Base-by-base conservation (phyloP, 2,329 filamentous ascomycete genomes). In the Trichoderma endophyticum region DNA sequence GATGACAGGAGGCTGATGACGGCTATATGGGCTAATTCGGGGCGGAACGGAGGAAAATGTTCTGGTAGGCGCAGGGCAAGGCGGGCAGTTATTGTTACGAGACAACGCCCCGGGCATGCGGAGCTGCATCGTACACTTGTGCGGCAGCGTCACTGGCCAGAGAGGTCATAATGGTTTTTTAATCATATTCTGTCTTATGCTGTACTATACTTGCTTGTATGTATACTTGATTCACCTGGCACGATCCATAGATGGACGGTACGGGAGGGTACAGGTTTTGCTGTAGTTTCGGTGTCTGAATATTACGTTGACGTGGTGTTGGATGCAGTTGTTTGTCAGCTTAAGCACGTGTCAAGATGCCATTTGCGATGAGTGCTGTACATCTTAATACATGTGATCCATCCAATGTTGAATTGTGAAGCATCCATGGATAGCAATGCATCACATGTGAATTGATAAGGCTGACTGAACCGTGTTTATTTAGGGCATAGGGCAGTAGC, bases 1-100 rank as follows among this genome's bases (percentile, higher is more conserved):
- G 79, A 81, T 77, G 75, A 69, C 74, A 39, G 78, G 74, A 72
- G 75, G 76, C 74, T 77, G 78, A 76, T 67, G 77, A 77, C 73
- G 75, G 74, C 76, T 78, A 75, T 74, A 77, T 75, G 77, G 74
- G 73, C 72, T 62, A 70, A 72, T 71, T 43, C 48, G 36, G 66
- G 67, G 43, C n/a, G 39, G 56, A 60, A 61, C 26, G 15, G 34
- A 56, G 56, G 32, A 30, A 59, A 68, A 68, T 36, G 36, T 32
- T 57, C 21, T 72, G 62, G 64, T 32, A 34, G 74, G 73, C 70
- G 64, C 69, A 51, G 69, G 75, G 57, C 67, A 73, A 39, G 67
- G 43, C 26, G 61, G 43, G 66, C 39, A 56, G 67, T 54, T 60
- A 64, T 60, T 62, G 36, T 62, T 69, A 69, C 69, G 67, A 67